Evolutionary conservation across 2,329 filamentous ascomycete species (phyloP).

Genomic region (Juglanconis oblonga): DNA sequence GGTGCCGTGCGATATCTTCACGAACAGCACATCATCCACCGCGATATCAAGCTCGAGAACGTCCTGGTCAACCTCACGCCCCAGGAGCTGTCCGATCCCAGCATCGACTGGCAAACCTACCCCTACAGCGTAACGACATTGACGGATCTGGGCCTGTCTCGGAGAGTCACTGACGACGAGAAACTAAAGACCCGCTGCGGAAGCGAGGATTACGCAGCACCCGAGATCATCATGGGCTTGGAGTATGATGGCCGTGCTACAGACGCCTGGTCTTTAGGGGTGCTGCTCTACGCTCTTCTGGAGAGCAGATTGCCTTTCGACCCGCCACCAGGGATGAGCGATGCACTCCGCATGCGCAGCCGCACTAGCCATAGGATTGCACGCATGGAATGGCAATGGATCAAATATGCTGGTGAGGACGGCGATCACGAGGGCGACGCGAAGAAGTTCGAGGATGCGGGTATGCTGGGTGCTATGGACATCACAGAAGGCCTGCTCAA

Average conservation of each 20-base stretch:
- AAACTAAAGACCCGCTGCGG: slow-evolving; percentile 92
- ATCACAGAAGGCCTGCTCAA: slow-evolving; percentile 84
- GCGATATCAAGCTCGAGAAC: slow-evolving; percentile 92
- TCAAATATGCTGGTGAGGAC: slow-evolving; percentile 76
- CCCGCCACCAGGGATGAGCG: slow-evolving; percentile 75
- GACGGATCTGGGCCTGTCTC: slow-evolving; percentile 86
- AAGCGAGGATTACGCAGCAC: slow-evolving; percentile 94
- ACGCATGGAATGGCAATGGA: slow-evolving; percentile 93
- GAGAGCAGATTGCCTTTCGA: slow-evolving; percentile 94
- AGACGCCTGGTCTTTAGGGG: slow-evolving; percentile 93
- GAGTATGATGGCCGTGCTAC: slow-evolving; percentile 89
- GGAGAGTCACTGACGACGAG: slow-evolving; percentile 80
- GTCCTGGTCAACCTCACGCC: slow-evolving; percentile 83
- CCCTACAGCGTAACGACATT: slow-evolving; percentile 83
- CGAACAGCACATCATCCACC: slow-evolving; percentile 80
- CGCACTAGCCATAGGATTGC: slow-evolving; percentile 92
- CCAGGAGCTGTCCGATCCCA: slow-evolving; percentile 60
- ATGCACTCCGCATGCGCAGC: slow-evolving; percentile 72
- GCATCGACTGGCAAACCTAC: slow-evolving; percentile 69
- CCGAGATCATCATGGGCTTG: slow-evolving; percentile 93
- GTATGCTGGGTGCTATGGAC: slow-evolving; percentile 70
- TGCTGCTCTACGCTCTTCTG: slow-evolving; percentile 87
- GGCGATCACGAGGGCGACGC: slow-evolving; percentile 76
- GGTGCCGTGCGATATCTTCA: slow-evolving; percentile 85
- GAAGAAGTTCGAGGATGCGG: slow-evolving; percentile 59